These are phyloP conservation scores for Tympanopsis confertula DNA, from an alignment of 2,329 filamentous ascomycete species.

Conservation along the genomic window DNA sequence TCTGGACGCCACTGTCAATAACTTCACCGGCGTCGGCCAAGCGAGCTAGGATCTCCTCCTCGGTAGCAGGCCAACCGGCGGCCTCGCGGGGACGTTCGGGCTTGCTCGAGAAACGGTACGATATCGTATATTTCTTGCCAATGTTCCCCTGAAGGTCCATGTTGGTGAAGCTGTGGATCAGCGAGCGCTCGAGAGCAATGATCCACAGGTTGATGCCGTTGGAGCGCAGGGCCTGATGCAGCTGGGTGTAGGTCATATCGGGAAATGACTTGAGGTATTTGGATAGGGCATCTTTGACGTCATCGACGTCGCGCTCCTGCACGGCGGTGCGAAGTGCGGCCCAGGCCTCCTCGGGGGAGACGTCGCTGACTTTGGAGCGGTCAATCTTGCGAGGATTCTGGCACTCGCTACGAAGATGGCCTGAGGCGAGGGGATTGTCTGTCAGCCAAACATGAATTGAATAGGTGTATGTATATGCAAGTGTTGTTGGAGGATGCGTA, in stretches of 20 bases:
- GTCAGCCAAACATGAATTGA: slow-evolving; percentile 4
- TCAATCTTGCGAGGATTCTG: slow-evolving; percentile 47
- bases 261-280: slow-evolving; percentile 52
- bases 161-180: slow-evolving; percentile 48
- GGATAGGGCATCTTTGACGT: slow-evolving; percentile 45
- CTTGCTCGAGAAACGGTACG: slow-evolving; percentile 46
- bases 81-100: slow-evolving; percentile 46
- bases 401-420: slow-evolving; percentile 44
- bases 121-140: slow-evolving; percentile 51
- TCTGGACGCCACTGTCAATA: slow-evolving; percentile 42
- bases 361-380: slow-evolving; percentile 32
- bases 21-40: slow-evolving; percentile 56
- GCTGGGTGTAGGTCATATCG: slow-evolving; percentile 41
- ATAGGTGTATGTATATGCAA: neutral
- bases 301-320: slow-evolving; percentile 43
- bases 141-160: slow-evolving; percentile 63
- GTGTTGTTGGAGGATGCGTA: slow-evolving; percentile 14
- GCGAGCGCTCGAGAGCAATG: slow-evolving; percentile 45
- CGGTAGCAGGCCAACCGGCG: slow-evolving; percentile 43
- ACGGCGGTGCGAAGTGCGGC: slow-evolving; percentile 37
- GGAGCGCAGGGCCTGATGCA: slow-evolving; percentile 48
- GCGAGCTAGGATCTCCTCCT: slow-evolving; percentile 49
- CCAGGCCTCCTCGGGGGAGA: slow-evolving; percentile 46
- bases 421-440: slow-evolving; percentile 18
- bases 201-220: slow-evolving; percentile 43